Conservation (phyloP, 225 moss, liverwort and hornwort genomes). For the Thuidium tamariscinum region DNA sequence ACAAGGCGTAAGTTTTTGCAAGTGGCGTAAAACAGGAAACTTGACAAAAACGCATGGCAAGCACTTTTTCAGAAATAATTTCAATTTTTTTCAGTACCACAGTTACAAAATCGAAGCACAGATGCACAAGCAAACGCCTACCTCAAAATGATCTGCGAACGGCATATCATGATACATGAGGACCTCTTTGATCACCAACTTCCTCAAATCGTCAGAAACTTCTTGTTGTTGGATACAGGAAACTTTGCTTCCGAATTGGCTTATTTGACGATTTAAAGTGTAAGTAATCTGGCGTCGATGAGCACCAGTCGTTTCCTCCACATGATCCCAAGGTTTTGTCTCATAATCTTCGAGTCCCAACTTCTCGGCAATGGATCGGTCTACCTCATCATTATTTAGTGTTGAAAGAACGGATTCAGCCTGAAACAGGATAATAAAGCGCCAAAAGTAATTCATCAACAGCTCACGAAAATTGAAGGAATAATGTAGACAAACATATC, state of each 20-base stretch:
- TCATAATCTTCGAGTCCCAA: constrained; percentile 47
- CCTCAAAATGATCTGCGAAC: constrained; percentile 70
- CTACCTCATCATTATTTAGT: constrained; percentile 10
- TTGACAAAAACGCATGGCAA: neutral
- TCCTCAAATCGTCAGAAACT: constrained; percentile 24
- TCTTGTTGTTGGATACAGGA: constrained; percentile 58
- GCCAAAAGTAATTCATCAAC: neutral
- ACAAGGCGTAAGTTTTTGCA: neutral
- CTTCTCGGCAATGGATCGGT: constrained; percentile 41
- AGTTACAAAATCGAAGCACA: neutral
- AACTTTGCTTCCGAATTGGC: constrained; percentile 63
- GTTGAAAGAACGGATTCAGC: constrained; percentile 14
- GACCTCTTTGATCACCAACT: constrained; percentile 39
- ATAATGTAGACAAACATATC: neutral
- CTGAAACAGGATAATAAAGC: neutral
- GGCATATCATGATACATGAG: constrained; percentile 60
- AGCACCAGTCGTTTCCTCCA: constrained; percentile 37
- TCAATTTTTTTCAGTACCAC: neutral
- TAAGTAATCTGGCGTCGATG: constrained; percentile 48
- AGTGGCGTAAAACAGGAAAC: neutral
- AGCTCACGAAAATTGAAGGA: neutral
- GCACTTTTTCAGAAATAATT: neutral
- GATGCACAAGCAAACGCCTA: neutral
- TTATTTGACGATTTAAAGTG: constrained; percentile 35
- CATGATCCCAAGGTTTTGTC: constrained; percentile 53